Conservation (phyloP, 345 rosid genomes). For the Euphorbia peplus region DNA sequence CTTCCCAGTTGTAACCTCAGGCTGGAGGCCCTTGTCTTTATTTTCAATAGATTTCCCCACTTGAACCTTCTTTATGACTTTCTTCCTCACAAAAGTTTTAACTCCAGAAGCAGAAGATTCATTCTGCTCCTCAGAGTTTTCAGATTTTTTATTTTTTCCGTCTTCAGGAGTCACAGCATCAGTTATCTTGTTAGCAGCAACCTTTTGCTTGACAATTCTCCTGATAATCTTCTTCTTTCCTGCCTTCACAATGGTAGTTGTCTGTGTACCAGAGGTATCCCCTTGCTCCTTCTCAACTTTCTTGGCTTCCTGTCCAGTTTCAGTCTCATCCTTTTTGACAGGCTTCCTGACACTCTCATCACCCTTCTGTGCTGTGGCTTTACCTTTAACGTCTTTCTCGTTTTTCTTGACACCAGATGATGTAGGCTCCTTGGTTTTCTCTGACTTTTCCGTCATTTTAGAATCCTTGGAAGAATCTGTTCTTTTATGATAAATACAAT, state of each 20-base stretch:
- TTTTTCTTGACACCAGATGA: constrained; percentile 32
- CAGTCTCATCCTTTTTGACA: constrained; percentile 31
- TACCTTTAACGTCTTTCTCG: constrained; percentile 47
- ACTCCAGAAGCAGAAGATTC: constrained; percentile 38
- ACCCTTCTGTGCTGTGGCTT: constrained; percentile 28
- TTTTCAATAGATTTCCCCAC: constrained; percentile 29
- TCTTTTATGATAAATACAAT: constrained; percentile 22
- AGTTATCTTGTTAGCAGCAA: constrained; percentile 47
- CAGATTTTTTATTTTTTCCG: constrained; percentile 37
- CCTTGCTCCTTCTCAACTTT: constrained; percentile 39
- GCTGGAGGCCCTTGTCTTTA: constrained; percentile 36
- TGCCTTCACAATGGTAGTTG: constrained; percentile 40
- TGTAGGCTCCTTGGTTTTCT: constrained; percentile 31
- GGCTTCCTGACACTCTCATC: constrained; percentile 30
- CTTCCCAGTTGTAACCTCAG: constrained; percentile 40
- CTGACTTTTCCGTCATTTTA: constrained; percentile 34
- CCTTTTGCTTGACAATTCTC: constrained; percentile 72
- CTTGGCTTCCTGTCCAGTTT: constrained; percentile 29
- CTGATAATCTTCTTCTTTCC: constrained; percentile 75
- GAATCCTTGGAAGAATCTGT: constrained; percentile 36
- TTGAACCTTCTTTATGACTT: constrained; percentile 47
- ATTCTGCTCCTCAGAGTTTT: constrained; percentile 38
- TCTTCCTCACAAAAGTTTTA: constrained; percentile 52
- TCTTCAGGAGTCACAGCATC: constrained; percentile 38
- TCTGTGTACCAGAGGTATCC: constrained; percentile 39